Evolutionary conservation across 2,329 filamentous ascomycete genomes (phyloP).

Genomic region (Domatiomyces catenatus): DNA sequence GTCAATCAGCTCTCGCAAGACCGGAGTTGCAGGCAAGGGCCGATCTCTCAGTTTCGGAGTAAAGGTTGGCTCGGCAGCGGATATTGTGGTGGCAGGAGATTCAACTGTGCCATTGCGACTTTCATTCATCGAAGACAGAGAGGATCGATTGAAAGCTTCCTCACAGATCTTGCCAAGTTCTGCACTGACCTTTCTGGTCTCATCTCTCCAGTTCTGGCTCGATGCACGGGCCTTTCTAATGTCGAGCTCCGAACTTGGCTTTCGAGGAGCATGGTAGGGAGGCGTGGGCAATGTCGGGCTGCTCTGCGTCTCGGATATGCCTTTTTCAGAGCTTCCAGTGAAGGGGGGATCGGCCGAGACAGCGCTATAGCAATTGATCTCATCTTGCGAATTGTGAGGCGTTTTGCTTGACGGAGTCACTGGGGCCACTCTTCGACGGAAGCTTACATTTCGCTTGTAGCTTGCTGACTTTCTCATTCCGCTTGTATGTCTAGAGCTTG

Average conservation of each 20-base stretch:
- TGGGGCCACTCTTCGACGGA: slow-evolving; percentile 37
- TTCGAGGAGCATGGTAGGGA: slow-evolving; percentile 23
- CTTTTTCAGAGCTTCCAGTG: slow-evolving; percentile 12
- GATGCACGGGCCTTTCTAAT: slow-evolving; percentile 27
- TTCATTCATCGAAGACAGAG: slow-evolving; percentile 33
- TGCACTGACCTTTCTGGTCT: slow-evolving; percentile 67
- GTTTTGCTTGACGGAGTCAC: slow-evolving; percentile 11
- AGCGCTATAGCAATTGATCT: slow-evolving; percentile 12
- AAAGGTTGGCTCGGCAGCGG: slow-evolving; percentile 19
- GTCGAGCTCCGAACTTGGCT: slow-evolving; percentile 22
- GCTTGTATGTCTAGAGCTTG: slow-evolving; percentile 30
- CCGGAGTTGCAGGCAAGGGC: slow-evolving; percentile 31
- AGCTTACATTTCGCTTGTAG: slow-evolving; percentile 48
- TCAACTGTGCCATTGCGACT: slow-evolving; percentile 26
- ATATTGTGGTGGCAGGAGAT: slow-evolving; percentile 36
- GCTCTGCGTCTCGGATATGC: slow-evolving; percentile 18
- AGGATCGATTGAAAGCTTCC: slow-evolving; percentile 69
- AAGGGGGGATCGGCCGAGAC: slow-evolving; percentile 18
- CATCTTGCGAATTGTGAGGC: slow-evolving; percentile 12
- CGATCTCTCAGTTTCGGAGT: slow-evolving; percentile 21
- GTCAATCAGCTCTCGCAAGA: slow-evolving; percentile 40
- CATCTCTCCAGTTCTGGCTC: slow-evolving; percentile 50
- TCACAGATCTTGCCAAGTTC: slow-evolving; percentile 84
- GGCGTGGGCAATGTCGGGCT: slow-evolving; percentile 28
- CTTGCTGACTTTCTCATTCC: slow-evolving; percentile 32